Evolutionary conservation across 2,329 filamentous ascomycete genomes (phyloP).

Genomic region (Aspergillus glaucus): DNA sequence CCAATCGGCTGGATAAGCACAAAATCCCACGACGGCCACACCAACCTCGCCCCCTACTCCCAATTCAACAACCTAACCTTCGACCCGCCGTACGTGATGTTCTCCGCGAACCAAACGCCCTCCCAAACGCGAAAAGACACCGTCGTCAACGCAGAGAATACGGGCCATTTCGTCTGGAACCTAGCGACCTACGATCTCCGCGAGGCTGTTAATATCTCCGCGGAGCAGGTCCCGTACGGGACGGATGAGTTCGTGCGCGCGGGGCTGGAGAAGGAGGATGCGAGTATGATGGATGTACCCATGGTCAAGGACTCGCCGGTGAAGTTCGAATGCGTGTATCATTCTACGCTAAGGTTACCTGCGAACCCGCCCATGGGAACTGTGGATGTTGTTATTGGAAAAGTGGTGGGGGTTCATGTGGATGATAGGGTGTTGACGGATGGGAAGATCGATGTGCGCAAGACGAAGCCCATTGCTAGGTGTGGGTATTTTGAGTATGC

Average conservation of each 20-base stretch:
- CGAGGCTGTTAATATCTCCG: constrained; percentile 50
- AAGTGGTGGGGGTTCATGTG: constrained; percentile 54
- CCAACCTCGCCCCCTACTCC: constrained; percentile 55
- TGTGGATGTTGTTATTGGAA: constrained; percentile 53
- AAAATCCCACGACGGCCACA: constrained; percentile 37
- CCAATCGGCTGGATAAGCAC: constrained; percentile 60
- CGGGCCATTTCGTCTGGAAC: constrained; percentile 55
- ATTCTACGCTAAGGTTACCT: constrained; percentile 49
- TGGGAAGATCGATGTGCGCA: constrained; percentile 50
- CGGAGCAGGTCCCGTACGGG: constrained; percentile 44
- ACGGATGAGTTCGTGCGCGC: constrained; percentile 52
- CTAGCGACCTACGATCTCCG: constrained; percentile 53
- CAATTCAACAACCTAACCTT: constrained; percentile 61
- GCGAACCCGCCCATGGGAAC: constrained; percentile 53
- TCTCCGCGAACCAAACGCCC: constrained; percentile 52
- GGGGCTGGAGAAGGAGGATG: constrained; percentile 44
- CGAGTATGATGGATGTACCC: constrained; percentile 36
- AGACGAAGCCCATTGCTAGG: constrained; percentile 54
- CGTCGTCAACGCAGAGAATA: constrained; percentile 50
- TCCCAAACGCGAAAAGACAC: constrained; percentile 48
- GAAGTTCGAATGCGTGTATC: constrained; percentile 54
- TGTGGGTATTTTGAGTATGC: constrained; percentile 57
- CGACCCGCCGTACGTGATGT: constrained; percentile 59
- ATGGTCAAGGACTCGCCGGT: constrained; percentile 52
- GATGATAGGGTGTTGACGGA: constrained; percentile 49